Evolutionary conservation across 441 rosid species (phyloP).

Genomic region (Metrosideros polymorpha): DNA sequence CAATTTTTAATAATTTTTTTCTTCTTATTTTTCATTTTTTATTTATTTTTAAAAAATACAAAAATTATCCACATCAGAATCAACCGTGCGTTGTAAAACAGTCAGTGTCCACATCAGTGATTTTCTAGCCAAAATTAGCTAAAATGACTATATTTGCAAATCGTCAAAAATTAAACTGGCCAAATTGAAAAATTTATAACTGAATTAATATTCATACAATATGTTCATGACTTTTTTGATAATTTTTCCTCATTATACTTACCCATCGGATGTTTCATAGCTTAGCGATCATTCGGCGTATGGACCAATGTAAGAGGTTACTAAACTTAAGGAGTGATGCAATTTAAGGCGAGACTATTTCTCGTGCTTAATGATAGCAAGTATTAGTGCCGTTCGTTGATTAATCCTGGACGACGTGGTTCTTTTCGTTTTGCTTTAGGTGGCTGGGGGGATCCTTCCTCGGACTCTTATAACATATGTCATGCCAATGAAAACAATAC

Average conservation of each 20-base stretch:
- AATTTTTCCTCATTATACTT: background rate
- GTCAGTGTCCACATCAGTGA: no score
- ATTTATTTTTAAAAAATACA: background rate
- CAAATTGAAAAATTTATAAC: no score
- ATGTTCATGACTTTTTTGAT: background rate
- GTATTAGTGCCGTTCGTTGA: no score
- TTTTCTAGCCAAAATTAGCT: background rate
- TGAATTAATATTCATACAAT: no score
- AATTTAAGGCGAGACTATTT: background rate
- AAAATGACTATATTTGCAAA: no score
- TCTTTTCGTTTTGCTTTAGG: no score
- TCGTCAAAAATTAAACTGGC: no score
- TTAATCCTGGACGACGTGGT: no score
- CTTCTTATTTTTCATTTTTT: no score
- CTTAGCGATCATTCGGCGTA: no score
- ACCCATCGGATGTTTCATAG: background rate
- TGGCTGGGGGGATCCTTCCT: no score
- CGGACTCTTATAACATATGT: background rate
- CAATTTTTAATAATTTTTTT: no score
- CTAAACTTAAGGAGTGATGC: background rate
- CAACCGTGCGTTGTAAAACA: rapidly evolving
- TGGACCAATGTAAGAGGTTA: background rate
- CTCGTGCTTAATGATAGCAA: background rate
- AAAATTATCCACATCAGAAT: background rate
- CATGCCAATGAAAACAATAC: background rate